Evolutionary conservation across 345 rosid species (phyloP), one percentile per base, ranked within the genome.

Genomic region (Euphorbia peplus): DNA sequence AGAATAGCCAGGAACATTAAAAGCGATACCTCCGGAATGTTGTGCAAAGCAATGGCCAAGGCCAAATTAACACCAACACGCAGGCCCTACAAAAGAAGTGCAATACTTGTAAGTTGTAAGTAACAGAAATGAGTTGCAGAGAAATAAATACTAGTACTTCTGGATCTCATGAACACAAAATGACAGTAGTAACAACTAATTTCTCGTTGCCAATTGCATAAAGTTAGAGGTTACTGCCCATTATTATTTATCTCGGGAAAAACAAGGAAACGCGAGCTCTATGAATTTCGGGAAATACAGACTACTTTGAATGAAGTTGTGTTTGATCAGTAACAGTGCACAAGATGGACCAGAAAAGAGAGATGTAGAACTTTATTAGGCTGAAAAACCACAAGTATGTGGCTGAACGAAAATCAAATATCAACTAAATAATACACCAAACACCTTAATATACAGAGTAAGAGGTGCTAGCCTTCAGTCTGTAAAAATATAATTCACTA

Each of bases 11-110:
- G 18, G 8, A 24, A 55, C 15, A 72, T 77, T 54, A 35, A 58
- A 78, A 65, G 68, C 21, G 52, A 64, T 84, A 95, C 99, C 97
- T 95, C 96, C 0, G 99, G 99, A 77, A 95, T 90, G 87, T 95
- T 95, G 76, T 91, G 99, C 86, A 95, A 82, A 69, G 99, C 97
- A 66, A 95, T 95, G 74, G 99, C 97, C 75, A 95, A 69, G 46
- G 99, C 99, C 80, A 91, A 82, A 81, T 95, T 95, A 69, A 91
- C 76, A 75, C 99, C 99, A 68, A 91, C 99, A 37, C 88, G 95
- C 67, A 95, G 84, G 69, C 95, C 99, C 99, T 95, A 70, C 71
- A 76, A 55, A 69, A 74, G 29, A 61, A 35, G n/a, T 44, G 73
- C 11, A 70, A 71, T 18, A 70, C 16, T 58, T 58, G 13, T 18